Evolutionary conservation across 441 rosid genomes (phyloP).

Genomic region (Omphalea diandra): DNA sequence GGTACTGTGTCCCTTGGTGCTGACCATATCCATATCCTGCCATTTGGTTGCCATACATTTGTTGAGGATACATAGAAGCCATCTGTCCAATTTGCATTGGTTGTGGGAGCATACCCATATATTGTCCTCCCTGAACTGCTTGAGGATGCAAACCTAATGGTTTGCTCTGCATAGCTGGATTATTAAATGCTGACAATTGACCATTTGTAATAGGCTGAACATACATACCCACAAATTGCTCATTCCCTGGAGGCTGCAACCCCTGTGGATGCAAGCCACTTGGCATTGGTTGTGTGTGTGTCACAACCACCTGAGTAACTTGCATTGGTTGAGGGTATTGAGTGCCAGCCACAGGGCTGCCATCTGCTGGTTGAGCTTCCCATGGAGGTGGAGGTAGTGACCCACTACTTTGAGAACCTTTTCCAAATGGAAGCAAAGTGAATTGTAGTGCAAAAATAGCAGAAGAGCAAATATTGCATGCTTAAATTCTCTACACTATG

Average conservation of each 20-base stretch:
- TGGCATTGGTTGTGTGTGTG: constrained; percentile 51
- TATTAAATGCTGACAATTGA: constrained; percentile 32
- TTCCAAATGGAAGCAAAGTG: constrained; percentile 21
- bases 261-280: constrained; percentile 50
- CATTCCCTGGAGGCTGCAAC: constrained; percentile 42
- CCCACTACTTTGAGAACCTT: constrained; percentile 63
- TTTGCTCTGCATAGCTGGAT: constrained; percentile 34
- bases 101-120: constrained; percentile 54
- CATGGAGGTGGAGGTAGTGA: constrained; percentile 96
- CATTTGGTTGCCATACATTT: constrained; percentile 71
- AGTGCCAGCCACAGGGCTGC: constrained; percentile 51
- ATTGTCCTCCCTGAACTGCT: constrained; percentile 49
- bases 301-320: constrained; percentile 43
- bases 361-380: constrained; percentile 83
- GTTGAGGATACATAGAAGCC: constrained; percentile 63
- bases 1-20: constrained; percentile 55
- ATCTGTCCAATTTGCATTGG: constrained; percentile 56
- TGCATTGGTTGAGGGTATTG: constrained; percentile 71
- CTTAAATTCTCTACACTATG: neutral
- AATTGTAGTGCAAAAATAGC: neutral
- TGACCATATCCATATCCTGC: constrained; percentile 73
- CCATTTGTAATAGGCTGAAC: constrained; percentile 51
- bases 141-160: constrained; percentile 46
- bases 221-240: constrained; percentile 61
- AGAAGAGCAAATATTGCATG: neutral